Percentiles rank a stretch among this genome's conserved stretches.
Conservation (phyloP, 176 grass and related monocot genomes). For the Elaeis guineensis region DNA sequence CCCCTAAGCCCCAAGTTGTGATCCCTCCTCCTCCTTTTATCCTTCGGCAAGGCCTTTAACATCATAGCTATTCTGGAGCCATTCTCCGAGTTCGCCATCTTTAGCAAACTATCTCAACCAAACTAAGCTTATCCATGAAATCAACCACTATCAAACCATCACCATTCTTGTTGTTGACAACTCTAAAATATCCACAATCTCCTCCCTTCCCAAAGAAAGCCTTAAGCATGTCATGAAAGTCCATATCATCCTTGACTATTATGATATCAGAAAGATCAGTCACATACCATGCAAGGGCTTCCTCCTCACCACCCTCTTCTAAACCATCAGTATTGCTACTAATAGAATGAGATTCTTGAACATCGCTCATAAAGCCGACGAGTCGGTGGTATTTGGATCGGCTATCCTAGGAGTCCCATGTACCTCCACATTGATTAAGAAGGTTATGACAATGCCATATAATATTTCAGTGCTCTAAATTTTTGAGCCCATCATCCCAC, state of each 20-base stretch:
- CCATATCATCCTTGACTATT: constrained; percentile 7
- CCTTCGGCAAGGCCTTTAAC: neutral
- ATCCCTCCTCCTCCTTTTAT: too few species aligned
- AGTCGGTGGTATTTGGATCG: neutral
- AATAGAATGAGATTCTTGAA: neutral
- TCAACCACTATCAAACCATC: constrained; percentile 1
- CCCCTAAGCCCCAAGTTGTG: neutral
- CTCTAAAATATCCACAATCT: neutral
- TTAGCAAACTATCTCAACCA: neutral
- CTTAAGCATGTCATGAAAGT: neutral
- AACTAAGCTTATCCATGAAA: neutral
- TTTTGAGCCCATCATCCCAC: neutral
- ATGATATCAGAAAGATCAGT: neutral
- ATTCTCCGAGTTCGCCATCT: neutral
- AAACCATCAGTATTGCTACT: neutral
- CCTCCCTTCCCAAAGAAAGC: neutral
- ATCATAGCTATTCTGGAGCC: neutral
- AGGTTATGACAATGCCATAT: neutral
- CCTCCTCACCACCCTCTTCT: constrained; percentile 9
- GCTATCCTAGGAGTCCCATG: neutral
- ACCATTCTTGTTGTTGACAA: constrained; percentile 5
- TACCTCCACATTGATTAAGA: neutral
- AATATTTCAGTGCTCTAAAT: constrained; percentile 3
- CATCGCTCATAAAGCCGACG: neutral
- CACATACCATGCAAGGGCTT: neutral